phyloP scores from a whole-genome alignment of 352 stramenopile genomes.

The Pythium brachiatum region DNA sequence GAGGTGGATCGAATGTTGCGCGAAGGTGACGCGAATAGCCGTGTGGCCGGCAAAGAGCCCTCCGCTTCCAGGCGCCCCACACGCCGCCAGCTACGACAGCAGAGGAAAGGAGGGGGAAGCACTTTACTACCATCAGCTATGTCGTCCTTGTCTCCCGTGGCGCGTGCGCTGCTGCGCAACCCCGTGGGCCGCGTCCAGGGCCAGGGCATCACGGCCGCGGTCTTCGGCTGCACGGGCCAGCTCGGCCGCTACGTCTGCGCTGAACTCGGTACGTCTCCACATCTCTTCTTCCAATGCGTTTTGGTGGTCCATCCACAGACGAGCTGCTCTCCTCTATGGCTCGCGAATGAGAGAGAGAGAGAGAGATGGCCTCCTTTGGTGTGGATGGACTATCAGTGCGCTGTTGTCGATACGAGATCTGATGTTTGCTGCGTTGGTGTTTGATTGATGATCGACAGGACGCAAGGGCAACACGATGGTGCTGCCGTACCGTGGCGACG shows the following conservation, averaged over 20 bases:
- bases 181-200: slow-evolving; percentile 66
- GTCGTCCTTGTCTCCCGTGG: slow-evolving; percentile 80
- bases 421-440: not conserved
- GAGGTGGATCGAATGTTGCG: slow-evolving; percentile 37
- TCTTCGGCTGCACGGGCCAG: slow-evolving; percentile 96
- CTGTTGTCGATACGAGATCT: not conserved
- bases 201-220: slow-evolving; percentile 88
- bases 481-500: slow-evolving; percentile 92
- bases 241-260: slow-evolving; percentile 94
- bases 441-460: slow-evolving; percentile 31
- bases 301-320: slow-evolving; percentile 21
- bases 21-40: slow-evolving; percentile 8
- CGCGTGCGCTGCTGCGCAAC: slow-evolving; percentile 73
- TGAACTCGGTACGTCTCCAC: slow-evolving; percentile 81
- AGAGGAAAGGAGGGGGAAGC: slow-evolving; percentile 13
- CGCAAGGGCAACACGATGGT: slow-evolving; percentile 76
- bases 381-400: not conserved
- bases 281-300: not conserved
- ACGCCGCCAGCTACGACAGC: not conserved
- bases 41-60: slow-evolving; percentile 26
- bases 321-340: not conserved
- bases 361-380: not conserved
- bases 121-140: slow-evolving; percentile 28
- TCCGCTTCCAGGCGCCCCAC: slow-evolving; percentile 3
- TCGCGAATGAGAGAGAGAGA: not conserved